These are phyloP conservation scores for Silene vulgaris DNA, from an alignment of 179 eudicot species.

Conservation along the genomic window DNA sequence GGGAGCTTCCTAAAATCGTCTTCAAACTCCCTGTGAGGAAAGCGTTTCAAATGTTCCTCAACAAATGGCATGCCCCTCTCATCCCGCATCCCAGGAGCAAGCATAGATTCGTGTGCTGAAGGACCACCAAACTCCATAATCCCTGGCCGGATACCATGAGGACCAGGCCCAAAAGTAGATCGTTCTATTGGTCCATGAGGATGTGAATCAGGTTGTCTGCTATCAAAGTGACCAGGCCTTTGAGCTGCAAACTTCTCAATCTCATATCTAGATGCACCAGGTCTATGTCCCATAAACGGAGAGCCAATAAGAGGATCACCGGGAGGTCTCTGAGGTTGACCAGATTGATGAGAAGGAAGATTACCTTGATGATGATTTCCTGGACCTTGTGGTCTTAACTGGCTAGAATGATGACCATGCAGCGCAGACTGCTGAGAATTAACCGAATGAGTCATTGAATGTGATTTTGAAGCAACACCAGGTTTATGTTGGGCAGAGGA, in stretches of 20 bases:
- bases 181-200: conserved; percentile 40
- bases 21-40: conserved; percentile 49
- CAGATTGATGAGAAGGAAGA: conserved; percentile 31
- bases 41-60: conserved; percentile 46
- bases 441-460: conserved; percentile 29
- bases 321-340: conserved; percentile 32
- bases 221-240: conserved; percentile 44
- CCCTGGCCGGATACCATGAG: conserved; percentile 36
- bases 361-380: conserved; percentile 27
- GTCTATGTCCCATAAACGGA: conserved; percentile 27
- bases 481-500: conserved; percentile 35
- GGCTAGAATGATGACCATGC: conserved; percentile 28
- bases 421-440: conserved; percentile 32
- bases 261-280: conserved; percentile 39
- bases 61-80: conserved; percentile 40
- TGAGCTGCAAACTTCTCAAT: conserved; percentile 36
- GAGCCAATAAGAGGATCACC: conserved; percentile 34
- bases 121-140: conserved; percentile 32
- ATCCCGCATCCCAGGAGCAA: conserved; percentile 42
- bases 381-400: no score
- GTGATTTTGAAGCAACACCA: conserved; percentile 29
- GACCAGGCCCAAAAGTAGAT: conserved; percentile 36
- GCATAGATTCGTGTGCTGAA: conserved; percentile 32
- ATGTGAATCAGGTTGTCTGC: conserved; percentile 41
- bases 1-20: conserved; percentile 45